A percentile compares a stretch with the other conserved stretches of the same genome.
phyloP scores from a whole-genome alignment of 192 early-diverging fungal genomes.

The Neocallimastix lanati region DNA sequence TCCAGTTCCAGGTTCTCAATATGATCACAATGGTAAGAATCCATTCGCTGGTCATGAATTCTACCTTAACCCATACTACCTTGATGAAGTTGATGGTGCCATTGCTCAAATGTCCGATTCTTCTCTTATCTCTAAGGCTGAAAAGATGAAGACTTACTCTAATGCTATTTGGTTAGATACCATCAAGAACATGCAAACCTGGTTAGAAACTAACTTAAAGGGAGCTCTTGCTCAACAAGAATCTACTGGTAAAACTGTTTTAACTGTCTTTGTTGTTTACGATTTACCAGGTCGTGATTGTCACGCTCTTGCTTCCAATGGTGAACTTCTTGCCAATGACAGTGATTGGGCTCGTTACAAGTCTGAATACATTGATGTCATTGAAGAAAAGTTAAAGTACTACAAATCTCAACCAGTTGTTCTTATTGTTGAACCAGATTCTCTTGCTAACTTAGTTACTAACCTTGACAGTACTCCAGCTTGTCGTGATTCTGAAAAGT shows the following conservation, averaged over 20 bases:
- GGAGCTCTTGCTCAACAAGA: not conserved
- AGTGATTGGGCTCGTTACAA: constrained; percentile 13
- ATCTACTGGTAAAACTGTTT: not conserved
- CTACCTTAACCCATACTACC: not conserved
- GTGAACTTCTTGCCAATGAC: constrained; percentile 12
- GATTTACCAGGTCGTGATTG: constrained; percentile 30
- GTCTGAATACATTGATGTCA: constrained; percentile 17
- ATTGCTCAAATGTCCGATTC: not conserved
- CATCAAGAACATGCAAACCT: not conserved
- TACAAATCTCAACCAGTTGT: constrained; percentile 13
- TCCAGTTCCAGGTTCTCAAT: not conserved
- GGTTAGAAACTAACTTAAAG: not conserved
- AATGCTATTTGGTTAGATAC: not conserved
- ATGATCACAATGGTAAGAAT: not conserved
- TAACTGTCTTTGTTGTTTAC: constrained; percentile 17
- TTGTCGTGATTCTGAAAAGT: constrained; percentile 8
- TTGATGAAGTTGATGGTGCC: not conserved
- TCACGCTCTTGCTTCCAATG: constrained; percentile 19
- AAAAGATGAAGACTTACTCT: not conserved
- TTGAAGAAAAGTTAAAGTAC: not conserved
- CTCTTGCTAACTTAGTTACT: constrained; percentile 20
- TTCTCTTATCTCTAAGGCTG: not conserved
- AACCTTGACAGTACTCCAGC: constrained; percentile 5
- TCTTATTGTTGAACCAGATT: constrained; percentile 21
- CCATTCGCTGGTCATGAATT: not conserved